Percentiles rank a stretch among this genome's conserved stretches.
Evolutionary conservation across 345 rosid genomes (phyloP).

Genomic region (Mallotus nudiflorus): DNA sequence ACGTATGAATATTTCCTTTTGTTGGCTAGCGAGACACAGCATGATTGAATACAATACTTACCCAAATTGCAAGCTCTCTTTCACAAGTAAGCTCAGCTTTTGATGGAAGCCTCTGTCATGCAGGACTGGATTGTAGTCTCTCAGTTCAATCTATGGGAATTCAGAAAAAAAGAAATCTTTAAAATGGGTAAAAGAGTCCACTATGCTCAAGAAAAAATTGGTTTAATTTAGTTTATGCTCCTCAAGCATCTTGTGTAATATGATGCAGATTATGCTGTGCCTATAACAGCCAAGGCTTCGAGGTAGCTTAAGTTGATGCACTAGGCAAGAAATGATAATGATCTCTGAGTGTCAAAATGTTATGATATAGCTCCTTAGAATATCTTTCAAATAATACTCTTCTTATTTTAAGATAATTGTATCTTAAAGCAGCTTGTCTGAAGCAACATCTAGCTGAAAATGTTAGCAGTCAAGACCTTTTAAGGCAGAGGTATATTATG

Average conservation of each 20-base stretch:
- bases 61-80: constrained; percentile 82
- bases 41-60: constrained; percentile 28
- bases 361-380: background rate
- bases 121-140: constrained; percentile 70
- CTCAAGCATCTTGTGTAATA: background rate
- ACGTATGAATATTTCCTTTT: constrained; percentile 3
- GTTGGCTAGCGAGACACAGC: constrained; percentile 12
- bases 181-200: background rate
- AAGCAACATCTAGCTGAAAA: background rate
- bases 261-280: background rate
- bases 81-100: constrained; percentile 62
- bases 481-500: background rate
- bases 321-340: background rate
- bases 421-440: background rate
- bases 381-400: background rate
- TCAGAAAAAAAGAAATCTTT: background rate
- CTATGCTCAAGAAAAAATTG: background rate
- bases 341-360: background rate
- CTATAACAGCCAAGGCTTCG: background rate
- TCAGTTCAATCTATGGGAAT: constrained; percentile 56
- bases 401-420: background rate
- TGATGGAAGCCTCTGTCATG: constrained; percentile 86
- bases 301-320: background rate
- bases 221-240: background rate
- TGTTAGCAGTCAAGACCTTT: background rate